Base-by-base conservation (phyloP, 116 monocot species). In the Papilionanthe hybrid region DNA sequence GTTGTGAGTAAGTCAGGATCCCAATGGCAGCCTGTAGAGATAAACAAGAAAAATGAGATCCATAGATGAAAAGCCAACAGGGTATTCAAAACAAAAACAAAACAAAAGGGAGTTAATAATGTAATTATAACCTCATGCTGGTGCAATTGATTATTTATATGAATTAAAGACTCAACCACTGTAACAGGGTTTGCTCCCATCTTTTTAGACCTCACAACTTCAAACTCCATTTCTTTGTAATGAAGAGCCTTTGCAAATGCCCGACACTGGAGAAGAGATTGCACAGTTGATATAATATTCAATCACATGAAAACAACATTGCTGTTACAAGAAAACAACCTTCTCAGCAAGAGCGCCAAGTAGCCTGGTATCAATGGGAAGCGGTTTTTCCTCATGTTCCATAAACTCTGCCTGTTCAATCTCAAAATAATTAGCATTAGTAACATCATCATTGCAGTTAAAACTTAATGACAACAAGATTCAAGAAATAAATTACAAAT, bases 141-240 rank as follows among this genome's bases (percentile, higher is more conserved):
- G 48, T 99, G 95, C 69, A 99, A 82, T 83, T 99, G 99, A 81
- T 99, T 99, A 81, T 99, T 99, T 25, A 99, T 95, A 86, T 99
- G 99, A 83, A 99, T 99, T 72, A 99, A 91, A 75, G 99, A 95
- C 83, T 99, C 99, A 50, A 99, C 95, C 37, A 93, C 90, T 32
- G 99, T 89, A 83, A 99, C 91, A 44, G 95, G 99, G 86, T 99
- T 99, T 63, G 94, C 88, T 78, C 95, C 95, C 91, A 88, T 95
- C 60, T 91, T 94, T 78, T 89, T 98, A 29, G 95, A 90, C 57
- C 91, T 86, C 68, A 90, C 93, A 81, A 89, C 99, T 88, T 99
- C 94, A 85, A 99, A 99, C 72, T 95, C 99, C 95, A 99, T 94
- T 89, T 99, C 99, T 80, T 99, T 99, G 84, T 99, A 99, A 85